Evolutionary conservation across 192 early-diverging fungal genomes (phyloP), one percentile per base, ranked within the genome.

Genomic region (Podila epigama): DNA sequence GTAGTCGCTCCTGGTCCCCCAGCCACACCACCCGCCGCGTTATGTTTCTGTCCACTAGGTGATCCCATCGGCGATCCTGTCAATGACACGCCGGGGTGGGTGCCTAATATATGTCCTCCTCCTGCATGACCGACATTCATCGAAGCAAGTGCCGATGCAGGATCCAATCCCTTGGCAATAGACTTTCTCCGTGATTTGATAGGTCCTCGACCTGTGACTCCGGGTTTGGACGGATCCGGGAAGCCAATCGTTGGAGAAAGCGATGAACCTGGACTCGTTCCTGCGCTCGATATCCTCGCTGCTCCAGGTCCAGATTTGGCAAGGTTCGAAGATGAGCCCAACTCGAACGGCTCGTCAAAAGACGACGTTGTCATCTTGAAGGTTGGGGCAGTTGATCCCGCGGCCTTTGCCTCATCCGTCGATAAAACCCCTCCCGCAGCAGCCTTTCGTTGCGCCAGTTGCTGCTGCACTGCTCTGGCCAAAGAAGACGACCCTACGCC

Each of bases 391-490:
- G 34, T 57, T 3, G 58, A 51, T 4, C 58, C 70, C 15, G 44
- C 15, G 11, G 60, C 40, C 20, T 56, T 63, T 25, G 48, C 25
- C 16, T 77, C 73, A 42, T 77, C 73, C 16, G 32, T 63, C 5
- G 48, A 48, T 12, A 57, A 39, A 10, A 58, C 66, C 0, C 60
- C 61, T 27, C 37, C 72, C 12, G 72, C 72, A 41, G 55, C 62
- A 16, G 73, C 73, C 32, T 77, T 77, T 20, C 73, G 40, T 52
- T 73, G 75, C 10, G 70, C 82, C 51, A 88, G 42, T 52, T 88
- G 87, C 42, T 86, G 79, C 31, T 87, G 82, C 4, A 88, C 82
- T 18, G 87, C 81, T 32, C 87, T 62, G 8, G 87, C 86, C 33
- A 88, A 51, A 12, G 85, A 86, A 8, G 87, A 77, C 0, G 73